These are phyloP conservation scores for Rubia tinctorum DNA, from an alignment of 305 asterid genomes.

Conservation along the genomic window DNA sequence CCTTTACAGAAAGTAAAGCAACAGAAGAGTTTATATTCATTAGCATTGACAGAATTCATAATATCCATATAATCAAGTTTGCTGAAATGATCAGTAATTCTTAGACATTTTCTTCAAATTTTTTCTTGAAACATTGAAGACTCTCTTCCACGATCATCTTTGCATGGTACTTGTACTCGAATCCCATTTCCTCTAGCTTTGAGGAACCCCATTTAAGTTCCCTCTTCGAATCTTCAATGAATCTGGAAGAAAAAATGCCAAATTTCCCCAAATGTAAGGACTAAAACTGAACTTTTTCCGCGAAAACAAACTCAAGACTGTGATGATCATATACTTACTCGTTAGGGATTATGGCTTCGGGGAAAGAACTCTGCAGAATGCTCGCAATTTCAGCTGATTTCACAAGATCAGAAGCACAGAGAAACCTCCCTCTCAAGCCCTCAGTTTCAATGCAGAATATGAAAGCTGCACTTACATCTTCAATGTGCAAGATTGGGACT, in stretches of 20 bases:
- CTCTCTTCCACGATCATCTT: slow-evolving; percentile 8
- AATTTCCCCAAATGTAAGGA: neutral
- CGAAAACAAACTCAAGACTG: neutral
- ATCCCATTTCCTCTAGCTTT: slow-evolving; percentile 30
- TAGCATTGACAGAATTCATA: slow-evolving; percentile 9
- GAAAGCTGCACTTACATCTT: slow-evolving; percentile 51
- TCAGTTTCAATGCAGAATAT: slow-evolving; percentile 45
- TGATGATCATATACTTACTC: slow-evolving; percentile 17
- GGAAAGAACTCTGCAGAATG: slow-evolving; percentile 23
- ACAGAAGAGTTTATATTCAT: neutral
- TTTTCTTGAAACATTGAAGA: slow-evolving; percentile 12
- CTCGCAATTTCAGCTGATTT: slow-evolving; percentile 46
- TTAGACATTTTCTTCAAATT: slow-evolving; percentile 1
- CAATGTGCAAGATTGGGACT: slow-evolving; percentile 46
- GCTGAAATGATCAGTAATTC: no score
- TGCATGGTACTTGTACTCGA: slow-evolving; percentile 20
- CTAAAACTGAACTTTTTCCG: neutral
- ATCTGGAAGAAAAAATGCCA: slow-evolving; percentile 11
- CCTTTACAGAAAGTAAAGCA: neutral
- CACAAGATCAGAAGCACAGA: slow-evolving; percentile 38
- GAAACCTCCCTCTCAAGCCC: slow-evolving; percentile 38
- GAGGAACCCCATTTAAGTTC: slow-evolving; percentile 24
- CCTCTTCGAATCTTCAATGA: slow-evolving; percentile 25
- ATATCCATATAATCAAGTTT: neutral
- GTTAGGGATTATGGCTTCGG: slow-evolving; percentile 11